Conservation (phyloP, 306 rosid species). For the Trichosanthes truncata region DNA sequence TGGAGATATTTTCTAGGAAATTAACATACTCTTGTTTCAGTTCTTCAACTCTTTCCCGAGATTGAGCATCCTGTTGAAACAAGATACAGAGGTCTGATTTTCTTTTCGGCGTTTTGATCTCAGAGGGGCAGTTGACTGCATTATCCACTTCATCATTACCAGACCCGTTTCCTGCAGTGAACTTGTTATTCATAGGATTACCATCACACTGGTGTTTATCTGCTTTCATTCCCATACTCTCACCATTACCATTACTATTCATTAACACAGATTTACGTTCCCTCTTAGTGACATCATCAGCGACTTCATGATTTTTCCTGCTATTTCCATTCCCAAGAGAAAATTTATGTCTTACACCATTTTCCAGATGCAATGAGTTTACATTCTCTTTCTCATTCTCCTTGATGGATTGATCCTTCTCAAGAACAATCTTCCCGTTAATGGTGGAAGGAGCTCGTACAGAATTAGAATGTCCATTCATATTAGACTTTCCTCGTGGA, state of each 20-base stretch:
- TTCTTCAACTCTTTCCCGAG: slow-evolving; percentile 50
- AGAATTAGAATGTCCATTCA: slow-evolving; percentile 44
- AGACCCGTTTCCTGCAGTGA: slow-evolving; percentile 20
- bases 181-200: slow-evolving; percentile 23
- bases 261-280: slow-evolving; percentile 21
- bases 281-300: slow-evolving; percentile 17
- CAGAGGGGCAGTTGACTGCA: slow-evolving; percentile 18
- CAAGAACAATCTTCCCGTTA: slow-evolving; percentile 46
- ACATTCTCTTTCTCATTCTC: slow-evolving; percentile 55
- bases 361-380: slow-evolving; percentile 35
- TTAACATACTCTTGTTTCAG: slow-evolving; percentile 56
- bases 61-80: slow-evolving; percentile 51
- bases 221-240: slow-evolving; percentile 16
- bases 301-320: slow-evolving; percentile 24
- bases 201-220: slow-evolving; percentile 27
- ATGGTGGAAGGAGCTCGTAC: slow-evolving; percentile 31
- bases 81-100: slow-evolving; percentile 40
- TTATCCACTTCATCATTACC: slow-evolving; percentile 30
- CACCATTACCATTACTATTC: slow-evolving; percentile 27
- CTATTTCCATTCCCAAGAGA: slow-evolving; percentile 30
- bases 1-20: neutral
- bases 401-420: slow-evolving; percentile 27
- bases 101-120: slow-evolving; percentile 46
- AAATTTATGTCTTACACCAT: slow-evolving; percentile 35
- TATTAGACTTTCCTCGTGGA: slow-evolving; percentile 41